Base-by-base conservation (phyloP, 2,329 filamentous ascomycete species). In the Amphichorda felina region DNA sequence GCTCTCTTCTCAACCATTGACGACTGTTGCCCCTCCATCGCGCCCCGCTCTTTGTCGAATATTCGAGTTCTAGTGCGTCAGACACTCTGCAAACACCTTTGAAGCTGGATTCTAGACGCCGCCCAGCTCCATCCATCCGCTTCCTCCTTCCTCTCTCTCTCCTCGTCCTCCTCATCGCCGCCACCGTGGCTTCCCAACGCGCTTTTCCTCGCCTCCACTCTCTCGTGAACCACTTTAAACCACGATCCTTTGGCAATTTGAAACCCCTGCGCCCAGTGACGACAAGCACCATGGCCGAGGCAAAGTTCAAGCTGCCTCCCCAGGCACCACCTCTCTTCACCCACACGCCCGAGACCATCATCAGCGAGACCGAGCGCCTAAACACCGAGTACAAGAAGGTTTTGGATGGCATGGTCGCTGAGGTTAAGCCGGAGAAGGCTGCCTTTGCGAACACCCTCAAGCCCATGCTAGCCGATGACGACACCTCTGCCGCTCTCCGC, bases 241-340 rank as follows among this genome's bases (percentile, higher is more conserved):
- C 31, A 21, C 35, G 11, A 17, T 13, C 28, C 8, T 16, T 10
- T 21, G 14, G 14, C n/a, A 16, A 6, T 7, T 25, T 36, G 4
- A 13, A 18, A 25, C 28, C 28, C 15, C 50, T 81, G 41, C 66
- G 63, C 42, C 50, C 59, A 51, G 31, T 41, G 46, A 58, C 53
- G 43, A 77, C 68, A 44, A 68, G 60, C 54, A 70, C 57, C 51
- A 83, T 84, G 79, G 75, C 72, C 44, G 68, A 74, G 40, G 59
- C 69, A 44, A 72, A 76, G 57, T 85, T 82, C 60, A 71, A 70
- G 56, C 80, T 70, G 52, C 83, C 83, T 43, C 83, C 84, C 3
- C 83, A 89, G 64, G 67, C 78, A 28, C 83, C 84, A 38, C 82
- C 83, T 37, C 69, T 77, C 52, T 91, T 89, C 61, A 84, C 72